Percentiles rank a stretch among this genome's conserved stretches.
phyloP scores from a whole-genome alignment of 164 flowering plant genomes.

The Vitis cinerea region DNA sequence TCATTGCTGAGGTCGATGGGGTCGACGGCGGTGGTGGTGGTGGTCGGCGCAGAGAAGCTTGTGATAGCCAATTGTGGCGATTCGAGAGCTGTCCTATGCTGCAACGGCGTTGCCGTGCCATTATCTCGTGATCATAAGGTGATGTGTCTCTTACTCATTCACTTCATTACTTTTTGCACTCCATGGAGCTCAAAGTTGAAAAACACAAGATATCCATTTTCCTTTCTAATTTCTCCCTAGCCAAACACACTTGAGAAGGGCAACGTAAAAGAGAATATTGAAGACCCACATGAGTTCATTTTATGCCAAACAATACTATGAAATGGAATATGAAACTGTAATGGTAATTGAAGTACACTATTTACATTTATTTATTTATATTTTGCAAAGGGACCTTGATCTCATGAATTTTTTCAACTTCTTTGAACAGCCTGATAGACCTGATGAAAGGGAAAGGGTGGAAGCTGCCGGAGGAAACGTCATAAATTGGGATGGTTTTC shows the following conservation, averaged over 20 bases:
- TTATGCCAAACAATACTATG: no score
- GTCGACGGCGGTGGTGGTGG: slow-evolving; percentile 30
- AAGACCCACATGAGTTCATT: no score
- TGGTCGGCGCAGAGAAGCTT: slow-evolving; percentile 27
- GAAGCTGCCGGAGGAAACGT: slow-evolving; percentile 35
- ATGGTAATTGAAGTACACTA: no score
- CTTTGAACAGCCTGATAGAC: slow-evolving; percentile 32
- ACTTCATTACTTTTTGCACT: no score
- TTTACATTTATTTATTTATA: no score
- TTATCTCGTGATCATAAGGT: slow-evolving; percentile 42
- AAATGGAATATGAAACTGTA: no score
- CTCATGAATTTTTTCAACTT: background rate
- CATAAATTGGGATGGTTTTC: slow-evolving; percentile 21
- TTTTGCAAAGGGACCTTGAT: no score
- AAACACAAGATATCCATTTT: no score
- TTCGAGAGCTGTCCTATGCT: slow-evolving; percentile 29
- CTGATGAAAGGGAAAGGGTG: slow-evolving; percentile 30
- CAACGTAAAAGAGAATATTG: no score
- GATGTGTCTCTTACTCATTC: background rate
- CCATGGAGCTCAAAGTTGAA: no score
- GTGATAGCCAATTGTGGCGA: slow-evolving; percentile 40
- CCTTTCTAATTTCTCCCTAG: no score
- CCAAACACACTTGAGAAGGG: no score
- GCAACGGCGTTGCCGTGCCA: slow-evolving; percentile 29
- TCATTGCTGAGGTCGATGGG: slow-evolving; percentile 12